Base-by-base conservation (phyloP, 2,329 filamentous ascomycete species). In the Neonectria punicea region DNA sequence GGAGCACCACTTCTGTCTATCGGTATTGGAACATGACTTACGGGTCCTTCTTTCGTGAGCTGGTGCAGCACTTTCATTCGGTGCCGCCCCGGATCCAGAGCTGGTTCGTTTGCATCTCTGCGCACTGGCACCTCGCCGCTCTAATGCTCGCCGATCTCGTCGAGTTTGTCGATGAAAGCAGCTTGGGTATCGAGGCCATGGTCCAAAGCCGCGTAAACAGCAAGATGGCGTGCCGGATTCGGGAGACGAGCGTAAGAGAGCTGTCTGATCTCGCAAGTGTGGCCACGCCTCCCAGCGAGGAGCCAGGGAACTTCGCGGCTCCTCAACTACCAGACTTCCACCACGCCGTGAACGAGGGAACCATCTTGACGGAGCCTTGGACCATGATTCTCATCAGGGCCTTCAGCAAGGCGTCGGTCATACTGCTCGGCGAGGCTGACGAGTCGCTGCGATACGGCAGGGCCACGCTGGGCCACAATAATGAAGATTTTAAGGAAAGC, bases 281-380 rank as follows among this genome's bases (percentile, higher is more conserved):
- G 16, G 82, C 82, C 0, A 82, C 82, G 18, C 80, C 78, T 4
- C 71, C 75, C 1, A 64, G 60, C 22, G 64, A 67, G 5, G 67
- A 65, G 5, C 20, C 65, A 18, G 30, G 30, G 16, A 63, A 28
- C 39, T 43, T 65, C 49, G 32, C 66, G 5, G 14, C 43, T 4
- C 66, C 72, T 13, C 70, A 74, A 39, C 73, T 81, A 34, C 69
- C 75, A 22, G 81, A 83, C 28, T 86, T 86, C 57, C 86, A 87
- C 68, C 82, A 83, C 63, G 85, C 85, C 0, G 79, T 87, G 28
- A 86, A 81, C 58, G 81, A 87, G 66, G 85, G 83, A 5, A 84
- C 86, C 0, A 78, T 89, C 11, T 73, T 89, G 25, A 87, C 86
- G 0, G 87, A 89, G 66, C 87, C 87, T 0, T 89, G 87, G 87